These are phyloP conservation scores for Zoysia japonica DNA, from an alignment of 176 grass and related monocot species.

Conservation along the genomic window DNA sequence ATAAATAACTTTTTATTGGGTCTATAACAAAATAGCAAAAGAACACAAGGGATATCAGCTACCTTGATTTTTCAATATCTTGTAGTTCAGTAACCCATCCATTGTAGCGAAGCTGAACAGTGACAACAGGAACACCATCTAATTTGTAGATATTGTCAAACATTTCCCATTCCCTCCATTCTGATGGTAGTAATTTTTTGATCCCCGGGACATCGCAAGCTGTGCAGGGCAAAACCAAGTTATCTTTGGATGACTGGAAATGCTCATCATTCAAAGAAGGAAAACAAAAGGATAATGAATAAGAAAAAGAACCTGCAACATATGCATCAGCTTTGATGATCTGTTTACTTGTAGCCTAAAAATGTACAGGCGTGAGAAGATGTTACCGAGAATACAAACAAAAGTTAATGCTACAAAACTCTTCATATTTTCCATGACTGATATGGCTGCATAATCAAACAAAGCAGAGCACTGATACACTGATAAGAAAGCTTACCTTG, in stretches of 20 bases:
- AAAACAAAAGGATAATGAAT: neutral
- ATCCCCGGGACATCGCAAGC: constrained; percentile 96
- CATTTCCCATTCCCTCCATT: constrained; percentile 91
- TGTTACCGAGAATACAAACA: constrained; percentile 27
- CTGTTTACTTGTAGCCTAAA: constrained; percentile 78
- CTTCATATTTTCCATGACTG: neutral
- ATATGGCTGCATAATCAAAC: constrained; percentile 18
- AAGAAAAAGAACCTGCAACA: constrained; percentile 71
- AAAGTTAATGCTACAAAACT: constrained; percentile 4
- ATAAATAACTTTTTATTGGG: neutral
- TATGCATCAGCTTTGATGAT: constrained; percentile 94
- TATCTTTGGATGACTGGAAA: constrained; percentile 15
- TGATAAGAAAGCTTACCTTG: constrained; percentile 48
- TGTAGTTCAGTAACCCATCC: constrained; percentile 97
- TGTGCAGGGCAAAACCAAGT: constrained; percentile 43
- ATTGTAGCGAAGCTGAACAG: constrained; percentile 98
- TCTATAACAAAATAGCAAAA: neutral
- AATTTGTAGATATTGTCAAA: constrained; percentile 97
- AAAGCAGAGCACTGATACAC: constrained; percentile 1
- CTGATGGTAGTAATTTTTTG: constrained; percentile 84
- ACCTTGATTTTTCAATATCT: constrained; percentile 92
- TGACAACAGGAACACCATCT: constrained; percentile 97
- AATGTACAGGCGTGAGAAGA: constrained; percentile 17
- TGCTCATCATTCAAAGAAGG: constrained; percentile 28
- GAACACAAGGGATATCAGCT: constrained; percentile 12